phyloP scores from a whole-genome alignment of 208 protist genomes.

The Leishmania gerbilli region DNA sequence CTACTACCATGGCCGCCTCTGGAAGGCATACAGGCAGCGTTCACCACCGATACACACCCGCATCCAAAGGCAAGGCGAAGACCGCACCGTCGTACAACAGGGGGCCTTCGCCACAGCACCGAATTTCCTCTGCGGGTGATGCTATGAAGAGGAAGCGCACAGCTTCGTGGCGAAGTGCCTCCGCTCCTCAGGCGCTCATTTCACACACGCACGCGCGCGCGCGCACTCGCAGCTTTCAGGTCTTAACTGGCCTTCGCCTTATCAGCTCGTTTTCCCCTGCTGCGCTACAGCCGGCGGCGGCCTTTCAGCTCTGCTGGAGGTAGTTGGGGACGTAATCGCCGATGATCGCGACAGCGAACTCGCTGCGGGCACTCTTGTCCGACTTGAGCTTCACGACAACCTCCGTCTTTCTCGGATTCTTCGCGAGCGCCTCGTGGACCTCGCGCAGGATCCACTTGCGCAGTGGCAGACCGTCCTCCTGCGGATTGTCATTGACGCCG shows the following conservation, averaged over 20 bases:
- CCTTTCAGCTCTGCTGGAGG: constrained; percentile 10
- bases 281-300: neutral
- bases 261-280: neutral
- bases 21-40: neutral
- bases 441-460: constrained; percentile 73
- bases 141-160: neutral
- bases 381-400: constrained; percentile 52
- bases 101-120: neutral
- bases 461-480: constrained; percentile 74
- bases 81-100: too few species aligned
- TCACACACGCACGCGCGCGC: too few species aligned
- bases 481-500: constrained; percentile 68
- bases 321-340: constrained; percentile 27
- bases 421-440: constrained; percentile 46
- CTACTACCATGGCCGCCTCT: neutral
- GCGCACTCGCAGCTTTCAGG: neutral
- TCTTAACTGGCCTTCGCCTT: neutral
- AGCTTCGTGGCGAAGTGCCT: neutral
- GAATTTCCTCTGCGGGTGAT: neutral
- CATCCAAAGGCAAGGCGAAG: too few species aligned
- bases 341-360: constrained; percentile 44
- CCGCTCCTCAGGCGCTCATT: neutral
- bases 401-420: constrained; percentile 55
- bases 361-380: constrained; percentile 49
- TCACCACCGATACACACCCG: neutral